A percentile compares a stretch with the other conserved stretches of the same genome.
These are phyloP conservation scores for Fusarium pseudograminearum DNA, from an alignment of 2,329 filamentous ascomycete species.

Conservation along the genomic window DNA sequence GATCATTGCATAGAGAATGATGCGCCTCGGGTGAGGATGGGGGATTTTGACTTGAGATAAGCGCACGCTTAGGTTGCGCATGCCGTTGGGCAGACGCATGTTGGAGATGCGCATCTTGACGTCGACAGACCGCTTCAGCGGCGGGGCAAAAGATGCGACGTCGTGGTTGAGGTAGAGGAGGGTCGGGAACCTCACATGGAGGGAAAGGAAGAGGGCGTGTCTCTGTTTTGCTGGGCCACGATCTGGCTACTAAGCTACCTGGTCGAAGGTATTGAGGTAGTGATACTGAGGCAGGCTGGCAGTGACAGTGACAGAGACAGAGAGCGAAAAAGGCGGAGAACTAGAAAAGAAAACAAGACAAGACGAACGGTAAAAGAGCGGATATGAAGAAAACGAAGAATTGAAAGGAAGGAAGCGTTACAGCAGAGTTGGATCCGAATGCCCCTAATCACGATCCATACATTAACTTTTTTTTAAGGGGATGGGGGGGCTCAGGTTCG, in stretches of 20 bases:
- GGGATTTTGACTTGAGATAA: conserved; percentile 17
- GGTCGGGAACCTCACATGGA: conserved; percentile 25
- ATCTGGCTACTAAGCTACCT: neutral
- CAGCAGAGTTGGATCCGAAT: conserved; percentile 4
- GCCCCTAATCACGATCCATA: conserved; percentile 7
- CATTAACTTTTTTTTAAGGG: conserved; percentile 7
- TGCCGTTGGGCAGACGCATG: conserved; percentile 18
- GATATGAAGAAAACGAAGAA: conserved; percentile 6
- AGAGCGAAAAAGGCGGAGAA: neutral
- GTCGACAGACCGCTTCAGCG: neutral
- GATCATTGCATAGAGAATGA: conserved; percentile 26
- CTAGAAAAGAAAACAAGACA: neutral
- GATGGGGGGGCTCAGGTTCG: neutral
- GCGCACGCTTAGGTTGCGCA: conserved; percentile 25
- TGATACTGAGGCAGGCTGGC: neutral
- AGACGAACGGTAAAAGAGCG: conserved; percentile 13
- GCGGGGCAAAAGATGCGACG: neutral
- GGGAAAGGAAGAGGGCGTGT: conserved; percentile 8
- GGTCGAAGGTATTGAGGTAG: neutral
- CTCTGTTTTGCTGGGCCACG: conserved; percentile 1
- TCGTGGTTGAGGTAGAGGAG: neutral
- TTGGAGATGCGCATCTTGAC: conserved; percentile 31
- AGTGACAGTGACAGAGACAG: neutral
- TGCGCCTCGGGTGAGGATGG: conserved; percentile 37
- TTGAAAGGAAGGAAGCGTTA: conserved; percentile 8